These are phyloP conservation scores for Dichotomopilus funicola DNA, from an alignment of 2,329 filamentous ascomycete species.

Conservation along the genomic window DNA sequence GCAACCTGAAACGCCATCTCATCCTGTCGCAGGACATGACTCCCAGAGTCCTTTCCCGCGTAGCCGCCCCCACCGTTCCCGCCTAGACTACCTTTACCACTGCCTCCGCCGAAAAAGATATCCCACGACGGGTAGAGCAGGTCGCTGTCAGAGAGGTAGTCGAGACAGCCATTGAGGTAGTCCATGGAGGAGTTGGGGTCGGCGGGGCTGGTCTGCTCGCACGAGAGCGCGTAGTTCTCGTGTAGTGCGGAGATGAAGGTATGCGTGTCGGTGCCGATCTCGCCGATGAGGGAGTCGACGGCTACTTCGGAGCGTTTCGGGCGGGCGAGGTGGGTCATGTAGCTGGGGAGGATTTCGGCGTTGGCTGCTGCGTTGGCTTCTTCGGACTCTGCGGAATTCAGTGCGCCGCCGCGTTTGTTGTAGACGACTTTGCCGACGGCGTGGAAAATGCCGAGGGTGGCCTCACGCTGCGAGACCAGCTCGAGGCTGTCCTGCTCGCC, in stretches of 20 bases:
- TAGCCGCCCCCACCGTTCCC: conserved; percentile 47
- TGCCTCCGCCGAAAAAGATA: conserved; percentile 49
- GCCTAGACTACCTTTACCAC: too few species aligned
- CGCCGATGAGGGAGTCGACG: conserved; percentile 76
- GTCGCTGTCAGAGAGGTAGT: conserved; percentile 81
- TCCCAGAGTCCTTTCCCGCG: conserved; percentile 50
- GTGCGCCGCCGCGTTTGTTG: conserved; percentile 76
- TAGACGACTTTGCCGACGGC: conserved; percentile 94
- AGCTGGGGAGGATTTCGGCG: conserved; percentile 52
- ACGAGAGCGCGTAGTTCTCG: conserved; percentile 89
- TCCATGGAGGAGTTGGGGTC: conserved; percentile 61
- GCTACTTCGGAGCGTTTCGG: conserved; percentile 59
- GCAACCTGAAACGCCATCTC: conserved; percentile 92
- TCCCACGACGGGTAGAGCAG: conserved; percentile 70
- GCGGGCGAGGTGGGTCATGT: conserved; percentile 51
- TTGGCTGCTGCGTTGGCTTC: conserved; percentile 30
- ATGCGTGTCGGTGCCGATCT: conserved; percentile 84
- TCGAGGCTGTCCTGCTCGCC: conserved; percentile 75
- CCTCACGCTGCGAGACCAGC: conserved; percentile 78
- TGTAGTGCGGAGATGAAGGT: conserved; percentile 88
- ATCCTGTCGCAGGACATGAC: conserved; percentile 78
- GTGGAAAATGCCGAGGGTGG: conserved; percentile 89
- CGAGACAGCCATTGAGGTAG: conserved; percentile 77
- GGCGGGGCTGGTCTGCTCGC: conserved; percentile 48
- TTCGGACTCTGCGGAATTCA: conserved; percentile 27